Evolutionary conservation across 257 asterid genomes (phyloP), one percentile per base, ranked within the genome.

Genomic region (Paulownia fortunei): DNA sequence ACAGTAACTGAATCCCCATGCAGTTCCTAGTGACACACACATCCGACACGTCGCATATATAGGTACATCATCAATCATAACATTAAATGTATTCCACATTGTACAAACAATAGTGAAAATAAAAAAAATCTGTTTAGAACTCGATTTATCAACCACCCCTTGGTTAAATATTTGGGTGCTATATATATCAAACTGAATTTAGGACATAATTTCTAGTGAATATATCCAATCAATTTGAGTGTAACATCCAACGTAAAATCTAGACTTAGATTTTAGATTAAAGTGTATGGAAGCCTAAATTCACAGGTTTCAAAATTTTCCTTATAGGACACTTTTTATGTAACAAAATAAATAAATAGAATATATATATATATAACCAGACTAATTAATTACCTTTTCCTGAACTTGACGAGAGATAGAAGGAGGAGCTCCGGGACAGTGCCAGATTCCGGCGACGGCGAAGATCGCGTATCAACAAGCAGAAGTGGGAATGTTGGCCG

Each of bases 391-490:
- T 54, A 91, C 96, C 96, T 91, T 88, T 83, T 87, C 32, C 84
- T 82, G 37, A 91, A 89, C 73, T 86, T 88, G 83, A 85, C 76
- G 62, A 81, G 77, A 13, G 88, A 87, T 10, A 80, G 55, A 59
- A 79, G 52, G n/a, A 81, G 67, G 66, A 81, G 75, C 69, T 84
- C 87, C 5, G 86, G 82, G 12, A 84, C 49, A 26, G 63, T 89
- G 36, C 76, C 84, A 5, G 89, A 59, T 79, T 91, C 91, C 52
- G 87, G 90, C 3, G 97, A 88, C 0, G 85, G 89, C 0, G 90
- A 86, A 27, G 89, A 89, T 11, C 75, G 77, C 4, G 63, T 85
- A 46, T 81, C 86, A 0, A 82, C 76, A 1, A 79, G 26, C 24
- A 12, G 23, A 47, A 54, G 0, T 15, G 74, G 74, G 23, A 18